Conservation (phyloP, 441 rosid species). For the Metrosideros polymorpha region DNA sequence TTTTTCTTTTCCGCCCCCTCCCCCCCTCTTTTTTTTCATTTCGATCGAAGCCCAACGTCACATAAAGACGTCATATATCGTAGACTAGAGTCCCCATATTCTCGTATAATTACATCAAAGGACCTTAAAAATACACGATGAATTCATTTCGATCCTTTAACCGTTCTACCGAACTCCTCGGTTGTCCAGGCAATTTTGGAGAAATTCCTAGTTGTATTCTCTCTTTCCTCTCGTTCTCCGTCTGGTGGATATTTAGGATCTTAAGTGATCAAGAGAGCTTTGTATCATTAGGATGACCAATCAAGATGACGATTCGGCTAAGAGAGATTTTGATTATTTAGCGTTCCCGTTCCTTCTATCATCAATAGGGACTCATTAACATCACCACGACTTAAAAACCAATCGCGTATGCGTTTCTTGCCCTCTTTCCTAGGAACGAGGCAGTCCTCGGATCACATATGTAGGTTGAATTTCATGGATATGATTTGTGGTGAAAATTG, state of each 20-base stretch:
- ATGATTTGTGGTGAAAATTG: not conserved
- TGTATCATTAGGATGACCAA: not conserved
- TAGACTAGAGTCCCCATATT: not conserved
- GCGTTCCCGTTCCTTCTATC: not conserved
- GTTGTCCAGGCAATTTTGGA: not conserved
- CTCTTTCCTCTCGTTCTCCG: not conserved
- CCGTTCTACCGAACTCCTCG: not conserved
- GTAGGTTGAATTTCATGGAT: not conserved
- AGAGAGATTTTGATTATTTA: not conserved
- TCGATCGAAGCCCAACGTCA: no score
- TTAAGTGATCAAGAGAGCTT: not conserved
- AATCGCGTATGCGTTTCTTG: not conserved
- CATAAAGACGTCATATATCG: not conserved
- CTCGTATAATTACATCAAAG: not conserved
- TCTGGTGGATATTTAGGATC: not conserved
- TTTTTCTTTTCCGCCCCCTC: not conserved
- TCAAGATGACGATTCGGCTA: not conserved
- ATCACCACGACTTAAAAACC: not conserved
- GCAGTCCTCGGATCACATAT: not conserved
- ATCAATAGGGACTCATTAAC: not conserved
- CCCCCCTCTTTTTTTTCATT: fast-evolving
- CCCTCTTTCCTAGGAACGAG: not conserved
- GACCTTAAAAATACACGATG: not conserved
- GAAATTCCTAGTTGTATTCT: not conserved
- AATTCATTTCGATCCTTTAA: not conserved